A percentile compares a stretch with the other conserved stretches of the same genome.
These are phyloP conservation scores for Ceratocystis variospora DNA, from an alignment of 2,329 filamentous ascomycete genomes.

Conservation along the genomic window DNA sequence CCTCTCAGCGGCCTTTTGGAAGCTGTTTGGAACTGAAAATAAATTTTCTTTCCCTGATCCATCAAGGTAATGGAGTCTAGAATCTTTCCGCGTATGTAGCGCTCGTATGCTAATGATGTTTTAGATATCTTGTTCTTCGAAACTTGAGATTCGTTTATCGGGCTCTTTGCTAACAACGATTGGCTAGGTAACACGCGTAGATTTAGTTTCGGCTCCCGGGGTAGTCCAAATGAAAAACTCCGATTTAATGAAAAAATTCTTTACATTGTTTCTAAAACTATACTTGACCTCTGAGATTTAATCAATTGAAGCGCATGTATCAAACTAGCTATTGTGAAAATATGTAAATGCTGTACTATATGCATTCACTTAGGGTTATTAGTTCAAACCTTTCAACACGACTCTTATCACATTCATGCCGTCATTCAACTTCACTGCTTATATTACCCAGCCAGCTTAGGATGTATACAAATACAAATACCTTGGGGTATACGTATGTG, in stretches of 20 bases:
- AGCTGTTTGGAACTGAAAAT: conserved; percentile 37
- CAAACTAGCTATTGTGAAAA: no score
- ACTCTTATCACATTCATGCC: no score
- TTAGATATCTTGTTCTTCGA: neutral
- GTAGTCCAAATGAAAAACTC: neutral
- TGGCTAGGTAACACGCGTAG: neutral
- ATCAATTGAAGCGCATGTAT: no score
- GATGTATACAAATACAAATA: neutral
- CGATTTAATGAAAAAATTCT: neutral
- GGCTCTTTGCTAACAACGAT: neutral
- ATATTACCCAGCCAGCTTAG: no score
- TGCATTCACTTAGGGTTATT: no score
- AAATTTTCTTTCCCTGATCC: conserved; percentile 22
- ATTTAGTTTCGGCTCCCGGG: neutral
- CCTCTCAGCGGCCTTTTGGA: conserved; percentile 27
- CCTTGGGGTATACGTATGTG: neutral
- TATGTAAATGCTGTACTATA: no score
- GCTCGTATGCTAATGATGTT: conserved; percentile 2
- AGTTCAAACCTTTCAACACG: no score
- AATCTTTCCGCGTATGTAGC: no score
- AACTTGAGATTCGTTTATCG: neutral
- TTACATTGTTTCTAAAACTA: neutral
- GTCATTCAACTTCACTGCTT: no score
- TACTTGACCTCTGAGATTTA: no score
- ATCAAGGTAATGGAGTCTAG: neutral